Conservation (phyloP, 176 grass and related monocot species). For the Phragmites australis region DNA sequence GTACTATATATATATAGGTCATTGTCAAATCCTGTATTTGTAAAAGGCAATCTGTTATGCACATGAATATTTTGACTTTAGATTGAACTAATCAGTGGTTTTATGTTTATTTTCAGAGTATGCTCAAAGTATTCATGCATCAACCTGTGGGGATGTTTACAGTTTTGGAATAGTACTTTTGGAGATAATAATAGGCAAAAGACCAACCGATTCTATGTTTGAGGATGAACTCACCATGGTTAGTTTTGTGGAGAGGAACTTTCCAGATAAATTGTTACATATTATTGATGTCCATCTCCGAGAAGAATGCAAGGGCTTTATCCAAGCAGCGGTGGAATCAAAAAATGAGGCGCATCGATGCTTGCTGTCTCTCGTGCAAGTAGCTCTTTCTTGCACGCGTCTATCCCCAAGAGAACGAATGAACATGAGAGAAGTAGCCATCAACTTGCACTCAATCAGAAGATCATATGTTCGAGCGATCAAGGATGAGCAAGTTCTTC, state of each 20-base stretch:
- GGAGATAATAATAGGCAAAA: background rate
- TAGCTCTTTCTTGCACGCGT: too few relatives aligned
- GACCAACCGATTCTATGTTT: conserved; percentile 9
- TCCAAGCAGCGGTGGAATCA: background rate
- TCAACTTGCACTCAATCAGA: too few relatives aligned
- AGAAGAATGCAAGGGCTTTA: background rate
- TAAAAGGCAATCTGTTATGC: background rate
- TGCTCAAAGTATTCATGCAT: too few relatives aligned
- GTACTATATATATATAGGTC: too few relatives aligned
- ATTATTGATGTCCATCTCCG: background rate
- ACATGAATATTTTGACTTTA: background rate
- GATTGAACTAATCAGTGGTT: background rate
- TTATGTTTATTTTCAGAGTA: background rate
- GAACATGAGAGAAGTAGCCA: too few relatives aligned
- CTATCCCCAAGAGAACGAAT: too few relatives aligned
- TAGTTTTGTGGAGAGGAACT: too few relatives aligned
- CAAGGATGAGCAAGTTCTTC: conserved; percentile 11
- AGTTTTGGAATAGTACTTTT: conserved; percentile 27
- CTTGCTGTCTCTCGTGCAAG: background rate
- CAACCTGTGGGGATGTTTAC: conserved; percentile 3
- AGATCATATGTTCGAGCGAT: too few relatives aligned
- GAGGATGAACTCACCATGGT: background rate
- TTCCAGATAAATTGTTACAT: background rate
- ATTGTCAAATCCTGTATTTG: background rate
- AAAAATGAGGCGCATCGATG: background rate